phyloP scores from a whole-genome alignment of 2,329 filamentous ascomycete genomes.

The Fusarium mundagurra region DNA sequence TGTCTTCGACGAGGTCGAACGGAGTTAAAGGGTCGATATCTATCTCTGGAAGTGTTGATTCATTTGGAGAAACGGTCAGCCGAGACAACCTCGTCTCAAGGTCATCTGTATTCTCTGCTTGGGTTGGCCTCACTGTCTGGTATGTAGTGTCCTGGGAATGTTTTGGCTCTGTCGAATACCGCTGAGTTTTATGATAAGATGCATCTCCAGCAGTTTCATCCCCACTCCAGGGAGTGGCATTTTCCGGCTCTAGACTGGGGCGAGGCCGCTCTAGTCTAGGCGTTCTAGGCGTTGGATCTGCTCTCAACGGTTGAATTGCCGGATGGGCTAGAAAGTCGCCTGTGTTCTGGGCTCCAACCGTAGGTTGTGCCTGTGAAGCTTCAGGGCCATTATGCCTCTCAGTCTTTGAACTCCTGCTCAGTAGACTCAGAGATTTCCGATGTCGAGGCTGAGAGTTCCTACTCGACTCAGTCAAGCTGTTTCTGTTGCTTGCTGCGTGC shows the following conservation, averaged over 20 bases:
- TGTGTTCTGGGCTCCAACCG: neutral
- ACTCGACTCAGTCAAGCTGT: neutral
- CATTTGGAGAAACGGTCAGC: constrained; percentile 15
- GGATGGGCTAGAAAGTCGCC: constrained; percentile 23
- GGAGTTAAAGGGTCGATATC: neutral
- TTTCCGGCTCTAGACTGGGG: constrained; percentile 6
- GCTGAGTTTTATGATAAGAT: neutral
- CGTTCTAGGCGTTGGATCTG: constrained; percentile 19
- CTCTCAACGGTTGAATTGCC: constrained; percentile 22
- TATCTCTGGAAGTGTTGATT: neutral
- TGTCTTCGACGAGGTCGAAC: constrained; percentile 3
- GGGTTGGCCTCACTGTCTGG: neutral
- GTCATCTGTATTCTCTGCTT: constrained; percentile 11
- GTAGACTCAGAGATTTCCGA: constrained; percentile 17
- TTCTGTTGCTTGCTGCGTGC: neutral
- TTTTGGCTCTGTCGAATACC: neutral
- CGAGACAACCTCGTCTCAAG: constrained; percentile 16
- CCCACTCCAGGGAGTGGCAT: neutral
- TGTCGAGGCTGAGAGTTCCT: constrained; percentile 3
- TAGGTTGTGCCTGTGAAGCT: neutral
- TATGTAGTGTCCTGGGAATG: neutral
- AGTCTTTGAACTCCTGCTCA: constrained; percentile 14
- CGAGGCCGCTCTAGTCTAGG: constrained; percentile 24
- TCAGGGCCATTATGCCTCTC: neutral
- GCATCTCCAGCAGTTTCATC: neutral